Conservation (phyloP, 371 early-diverging fungal genomes). For the Mucor irregularis region DNA sequence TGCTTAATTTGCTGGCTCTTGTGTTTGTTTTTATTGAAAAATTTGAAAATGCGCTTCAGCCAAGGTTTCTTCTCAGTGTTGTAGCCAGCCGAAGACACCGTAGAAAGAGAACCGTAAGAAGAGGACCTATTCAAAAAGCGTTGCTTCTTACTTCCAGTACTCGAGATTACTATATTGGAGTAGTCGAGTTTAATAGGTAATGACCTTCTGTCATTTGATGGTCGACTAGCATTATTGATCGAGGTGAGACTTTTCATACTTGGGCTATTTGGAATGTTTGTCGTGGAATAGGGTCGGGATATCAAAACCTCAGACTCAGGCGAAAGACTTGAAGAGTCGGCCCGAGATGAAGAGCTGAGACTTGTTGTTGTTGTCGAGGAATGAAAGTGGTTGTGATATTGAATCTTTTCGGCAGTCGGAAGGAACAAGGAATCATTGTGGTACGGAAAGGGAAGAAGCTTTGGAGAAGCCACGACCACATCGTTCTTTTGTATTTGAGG, state of each 20-base stretch:
- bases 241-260: no score
- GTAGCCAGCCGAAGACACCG: neutral
- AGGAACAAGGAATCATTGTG: conserved; percentile 44
- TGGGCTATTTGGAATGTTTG: neutral
- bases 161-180: neutral
- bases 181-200: conserved; percentile 1
- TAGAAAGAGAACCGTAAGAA: conserved; percentile 5
- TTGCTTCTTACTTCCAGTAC: neutral
- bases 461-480: conserved; percentile 27
- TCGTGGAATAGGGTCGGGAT: conserved; percentile 1
- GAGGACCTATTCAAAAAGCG: conserved; percentile 2
- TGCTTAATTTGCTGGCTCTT: no score
- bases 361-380: neutral
- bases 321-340: conserved; percentile 12
- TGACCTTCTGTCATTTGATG: conserved; percentile 15
- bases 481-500: conserved; percentile 13
- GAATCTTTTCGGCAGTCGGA: conserved; percentile 32
- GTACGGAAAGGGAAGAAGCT: conserved; percentile 41
- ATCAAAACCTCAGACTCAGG: conserved; percentile 3
- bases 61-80: conserved; percentile 6
- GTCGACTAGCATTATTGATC: neutral
- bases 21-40: conserved; percentile 6
- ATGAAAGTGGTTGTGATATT: conserved; percentile 1
- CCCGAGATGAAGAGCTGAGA: conserved; percentile 9
- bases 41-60: conserved; percentile 17